Evolutionary conservation across 192 early-diverging fungal genomes (phyloP).

Genomic region (Martensiomyces pterosporus): DNA sequence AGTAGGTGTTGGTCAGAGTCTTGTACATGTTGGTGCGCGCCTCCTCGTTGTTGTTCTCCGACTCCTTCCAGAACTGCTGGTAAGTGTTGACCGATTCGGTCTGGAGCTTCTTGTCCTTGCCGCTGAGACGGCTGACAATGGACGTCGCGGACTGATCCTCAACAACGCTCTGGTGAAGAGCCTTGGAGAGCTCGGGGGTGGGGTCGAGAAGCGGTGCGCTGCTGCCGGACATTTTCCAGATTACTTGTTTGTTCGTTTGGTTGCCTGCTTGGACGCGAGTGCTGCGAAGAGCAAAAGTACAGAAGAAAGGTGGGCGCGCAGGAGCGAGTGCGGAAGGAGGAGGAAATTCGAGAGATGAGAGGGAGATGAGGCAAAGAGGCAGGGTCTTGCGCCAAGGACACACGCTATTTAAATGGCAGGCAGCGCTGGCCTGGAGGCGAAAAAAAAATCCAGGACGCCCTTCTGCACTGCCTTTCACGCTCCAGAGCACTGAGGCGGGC

Average conservation of each 20-base stretch:
- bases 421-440: too few species aligned
- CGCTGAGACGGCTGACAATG: slow-evolving; percentile 32
- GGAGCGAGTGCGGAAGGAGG: too few species aligned
- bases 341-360: too few species aligned
- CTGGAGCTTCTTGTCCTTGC: slow-evolving; percentile 67
- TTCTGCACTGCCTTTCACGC: too few species aligned
- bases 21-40: slow-evolving; percentile 61
- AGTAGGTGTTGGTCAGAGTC: slow-evolving; percentile 73
- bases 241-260: background rate
- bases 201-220: slow-evolving; percentile 28
- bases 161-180: slow-evolving; percentile 42
- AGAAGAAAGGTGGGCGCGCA: too few species aligned
- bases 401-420: too few species aligned
- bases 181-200: slow-evolving; percentile 47
- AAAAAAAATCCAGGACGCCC: too few species aligned
- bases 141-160: slow-evolving; percentile 33
- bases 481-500: too few species aligned
- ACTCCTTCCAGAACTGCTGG: slow-evolving; percentile 64
- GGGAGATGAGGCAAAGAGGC: too few species aligned
- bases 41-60: slow-evolving; percentile 58
- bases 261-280: slow-evolving; percentile 2
- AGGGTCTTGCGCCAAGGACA: too few species aligned
- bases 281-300: too few species aligned
- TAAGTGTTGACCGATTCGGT: slow-evolving; percentile 66
- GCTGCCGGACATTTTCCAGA: slow-evolving; percentile 14